Conservation (phyloP, 768 basidiomycete genomes). For the Paxillus involutus region DNA sequence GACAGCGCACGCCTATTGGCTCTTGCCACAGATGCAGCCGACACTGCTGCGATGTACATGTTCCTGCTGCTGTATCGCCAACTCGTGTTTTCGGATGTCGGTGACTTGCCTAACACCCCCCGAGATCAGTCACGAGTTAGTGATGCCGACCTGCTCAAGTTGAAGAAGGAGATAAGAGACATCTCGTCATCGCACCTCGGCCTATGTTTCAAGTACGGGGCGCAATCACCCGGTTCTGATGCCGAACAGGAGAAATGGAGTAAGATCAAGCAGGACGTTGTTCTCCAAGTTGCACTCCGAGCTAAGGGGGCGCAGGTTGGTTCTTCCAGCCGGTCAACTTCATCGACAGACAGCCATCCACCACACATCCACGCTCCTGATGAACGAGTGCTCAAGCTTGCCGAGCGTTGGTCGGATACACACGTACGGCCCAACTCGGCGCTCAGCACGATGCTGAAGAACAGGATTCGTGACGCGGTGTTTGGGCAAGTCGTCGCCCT, state of each 20-base stretch:
- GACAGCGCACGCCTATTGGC: constrained; percentile 68
- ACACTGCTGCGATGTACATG: constrained; percentile 76
- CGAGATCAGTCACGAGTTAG: constrained; percentile 41
- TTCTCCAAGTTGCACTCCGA: constrained; percentile 74
- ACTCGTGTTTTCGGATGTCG: constrained; percentile 53
- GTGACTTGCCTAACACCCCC: constrained; percentile 27
- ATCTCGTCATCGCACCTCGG: constrained; percentile 60
- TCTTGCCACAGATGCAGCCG: constrained; percentile 71
- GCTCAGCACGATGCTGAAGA: constrained; percentile 59
- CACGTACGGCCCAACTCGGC: constrained; percentile 63
- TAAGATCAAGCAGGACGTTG: constrained; percentile 59
- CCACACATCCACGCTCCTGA: constrained; percentile 39
- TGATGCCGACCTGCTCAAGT: constrained; percentile 51
- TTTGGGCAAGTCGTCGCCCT: constrained; percentile 57
- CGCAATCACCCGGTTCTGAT: constrained; percentile 23
- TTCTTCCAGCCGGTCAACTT: constrained; percentile 22
- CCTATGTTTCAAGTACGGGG: constrained; percentile 48
- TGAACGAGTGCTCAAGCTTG: constrained; percentile 53
- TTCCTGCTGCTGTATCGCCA: constrained; percentile 80
- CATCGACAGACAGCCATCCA: constrained; percentile 26
- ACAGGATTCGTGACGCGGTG: constrained; percentile 62
- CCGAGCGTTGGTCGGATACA: constrained; percentile 69
- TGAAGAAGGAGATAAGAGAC: constrained; percentile 78
- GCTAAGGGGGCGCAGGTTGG: constrained; percentile 47
- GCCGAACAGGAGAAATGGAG: constrained; percentile 54